Conservation (phyloP, 2,329 filamentous ascomycete species). For the Aspergillus ochraceus region DNA sequence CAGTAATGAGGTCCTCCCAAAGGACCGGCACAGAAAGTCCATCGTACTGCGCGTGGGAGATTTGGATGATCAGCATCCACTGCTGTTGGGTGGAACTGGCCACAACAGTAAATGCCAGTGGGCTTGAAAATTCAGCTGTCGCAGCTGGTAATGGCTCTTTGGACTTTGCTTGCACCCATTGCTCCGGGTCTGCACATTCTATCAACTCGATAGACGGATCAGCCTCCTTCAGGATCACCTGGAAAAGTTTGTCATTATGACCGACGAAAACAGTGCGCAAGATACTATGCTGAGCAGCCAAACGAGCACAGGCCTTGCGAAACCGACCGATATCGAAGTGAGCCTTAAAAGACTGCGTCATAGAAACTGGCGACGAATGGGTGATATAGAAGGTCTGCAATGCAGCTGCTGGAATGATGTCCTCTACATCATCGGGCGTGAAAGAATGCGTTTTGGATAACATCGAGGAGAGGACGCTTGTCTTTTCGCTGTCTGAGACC, state of each 20-base stretch:
- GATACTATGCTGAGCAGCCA: slow-evolving; percentile 9
- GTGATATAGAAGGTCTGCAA: slow-evolving; percentile 10
- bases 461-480: background rate
- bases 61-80: background rate
- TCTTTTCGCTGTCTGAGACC: slow-evolving; percentile 1
- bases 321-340: slow-evolving; percentile 8
- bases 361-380: slow-evolving; percentile 7
- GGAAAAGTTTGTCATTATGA: background rate
- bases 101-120: slow-evolving; percentile 2
- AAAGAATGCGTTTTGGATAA: background rate
- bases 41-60: slow-evolving; percentile 9
- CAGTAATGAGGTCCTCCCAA: slow-evolving; percentile 6
- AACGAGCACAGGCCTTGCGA: slow-evolving; percentile 1
- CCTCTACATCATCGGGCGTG: slow-evolving; percentile 1
- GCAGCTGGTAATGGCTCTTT: background rate
- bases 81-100: background rate
- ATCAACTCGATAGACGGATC: slow-evolving; percentile 3
- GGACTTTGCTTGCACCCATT: slow-evolving; percentile 1
- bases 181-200: slow-evolving; percentile 6
- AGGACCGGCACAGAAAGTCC: slow-evolving; percentile 1
- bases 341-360: slow-evolving; percentile 1
- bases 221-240: slow-evolving; percentile 7
- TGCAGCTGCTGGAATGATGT: slow-evolving; percentile 1
- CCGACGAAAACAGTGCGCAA: slow-evolving; percentile 11
- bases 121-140: background rate